Evolutionary conservation across 78 protist species (phyloP).

Genomic region (Chrysochromulina parva): DNA sequence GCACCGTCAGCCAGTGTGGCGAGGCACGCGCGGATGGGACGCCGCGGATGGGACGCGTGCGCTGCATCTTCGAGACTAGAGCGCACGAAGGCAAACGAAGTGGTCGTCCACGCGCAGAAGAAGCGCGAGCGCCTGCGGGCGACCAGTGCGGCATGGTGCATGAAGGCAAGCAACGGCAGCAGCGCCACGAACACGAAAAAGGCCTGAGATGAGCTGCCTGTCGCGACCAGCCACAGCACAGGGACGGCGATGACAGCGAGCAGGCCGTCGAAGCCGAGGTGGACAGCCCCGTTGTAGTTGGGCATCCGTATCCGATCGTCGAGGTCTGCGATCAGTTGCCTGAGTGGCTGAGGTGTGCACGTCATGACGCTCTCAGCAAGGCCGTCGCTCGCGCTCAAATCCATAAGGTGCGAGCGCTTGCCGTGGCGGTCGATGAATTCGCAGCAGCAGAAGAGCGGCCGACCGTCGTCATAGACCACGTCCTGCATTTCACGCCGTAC

Average conservation of each 20-base stretch:
- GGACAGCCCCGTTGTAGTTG: neutral
- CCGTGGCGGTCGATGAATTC: neutral
- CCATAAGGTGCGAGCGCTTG: neutral
- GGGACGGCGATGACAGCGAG: neutral
- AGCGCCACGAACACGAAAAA: neutral
- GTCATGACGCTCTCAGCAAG: neutral
- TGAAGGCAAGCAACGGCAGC: neutral
- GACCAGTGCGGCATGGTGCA: neutral
- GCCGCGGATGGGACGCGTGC: too few relatives aligned
- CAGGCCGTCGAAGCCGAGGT: neutral
- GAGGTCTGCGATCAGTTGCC: neutral
- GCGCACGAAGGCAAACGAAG: neutral
- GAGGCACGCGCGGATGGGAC: too few relatives aligned
- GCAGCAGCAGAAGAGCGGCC: constrained; percentile 12
- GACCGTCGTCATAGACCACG: neutral
- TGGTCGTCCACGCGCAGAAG: neutral
- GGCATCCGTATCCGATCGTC: neutral
- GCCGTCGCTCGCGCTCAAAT: neutral
- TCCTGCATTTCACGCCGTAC: too few relatives aligned
- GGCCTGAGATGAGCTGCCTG: neutral
- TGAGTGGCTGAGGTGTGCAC: neutral
- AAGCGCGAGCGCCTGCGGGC: neutral
- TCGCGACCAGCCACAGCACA: neutral
- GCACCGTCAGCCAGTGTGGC: too few relatives aligned
- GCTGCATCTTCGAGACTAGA: too few relatives aligned